A percentile compares a stretch with the other conserved stretches of the same genome.
These are phyloP conservation scores for Ustilago trichophora DNA, from an alignment of 1,284 basidiomycete genomes.

Conservation along the genomic window DNA sequence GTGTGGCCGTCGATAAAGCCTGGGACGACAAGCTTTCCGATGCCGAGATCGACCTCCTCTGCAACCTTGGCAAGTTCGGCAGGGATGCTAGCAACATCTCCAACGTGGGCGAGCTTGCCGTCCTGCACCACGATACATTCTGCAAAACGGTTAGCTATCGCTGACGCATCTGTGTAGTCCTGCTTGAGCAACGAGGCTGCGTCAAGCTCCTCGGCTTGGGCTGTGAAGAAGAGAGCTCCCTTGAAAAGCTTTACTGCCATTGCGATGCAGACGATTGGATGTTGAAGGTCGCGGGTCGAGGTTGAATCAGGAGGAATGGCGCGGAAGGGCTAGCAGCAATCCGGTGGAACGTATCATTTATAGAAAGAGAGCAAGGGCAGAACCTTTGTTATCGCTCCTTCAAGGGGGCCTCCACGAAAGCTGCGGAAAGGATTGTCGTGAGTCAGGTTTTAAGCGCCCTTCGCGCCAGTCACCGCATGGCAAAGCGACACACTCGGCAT, in stretches of 20 bases:
- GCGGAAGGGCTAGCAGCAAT: no score
- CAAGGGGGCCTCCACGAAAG: no score
- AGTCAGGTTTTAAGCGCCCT: no score
- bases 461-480: no score
- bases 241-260: conserved; percentile 33
- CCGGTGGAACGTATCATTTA: no score
- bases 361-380: no score
- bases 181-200: conserved; percentile 24
- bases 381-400: no score
- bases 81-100: conserved; percentile 12
- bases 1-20: conserved; percentile 47
- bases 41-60: conserved; percentile 22
- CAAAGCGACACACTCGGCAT: no score
- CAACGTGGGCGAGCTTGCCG: conserved; percentile 33
- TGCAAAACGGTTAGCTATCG: conserved; percentile 22
- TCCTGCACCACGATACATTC: conserved; percentile 29
- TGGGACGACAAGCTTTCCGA: conserved; percentile 38
- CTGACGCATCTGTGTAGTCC: conserved; percentile 19
- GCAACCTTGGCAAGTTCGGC: conserved; percentile 1
- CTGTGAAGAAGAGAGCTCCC: conserved; percentile 40
- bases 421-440: no score
- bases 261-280: background rate
- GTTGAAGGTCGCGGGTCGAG: no score
- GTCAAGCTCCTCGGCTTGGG: conserved; percentile 31
- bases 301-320: no score